phyloP scores from a whole-genome alignment of 75 land plant species.

The Cunninghamia lanceolata region DNA sequence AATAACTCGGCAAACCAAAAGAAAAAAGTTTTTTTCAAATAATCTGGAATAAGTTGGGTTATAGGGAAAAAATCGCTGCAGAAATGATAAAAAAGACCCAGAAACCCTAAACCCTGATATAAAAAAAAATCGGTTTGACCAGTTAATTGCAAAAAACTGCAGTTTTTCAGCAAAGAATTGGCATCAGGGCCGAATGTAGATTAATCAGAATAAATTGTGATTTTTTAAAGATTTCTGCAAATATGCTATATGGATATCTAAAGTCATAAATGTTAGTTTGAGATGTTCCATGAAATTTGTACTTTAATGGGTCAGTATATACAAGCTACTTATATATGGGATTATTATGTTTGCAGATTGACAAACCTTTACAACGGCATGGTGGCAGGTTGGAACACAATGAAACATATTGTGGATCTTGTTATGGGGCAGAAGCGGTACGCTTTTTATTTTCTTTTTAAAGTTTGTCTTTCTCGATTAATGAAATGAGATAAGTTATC shows the following conservation, averaged over 20 bases:
- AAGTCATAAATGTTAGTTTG: not conserved
- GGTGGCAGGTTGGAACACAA: slow-evolving; percentile 66
- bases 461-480: not conserved
- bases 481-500: not conserved
- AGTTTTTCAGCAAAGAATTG: no score
- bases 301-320: not conserved
- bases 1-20: not conserved
- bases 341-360: slow-evolving; percentile 28
- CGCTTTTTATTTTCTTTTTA: not conserved
- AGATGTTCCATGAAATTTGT: not conserved
- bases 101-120: no score
- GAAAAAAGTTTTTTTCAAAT: no score
- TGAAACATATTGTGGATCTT: slow-evolving; percentile 68
- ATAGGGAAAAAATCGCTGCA: no score
- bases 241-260: not conserved
- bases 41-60: no score
- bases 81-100: no score
- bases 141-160: no score
- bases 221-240: no score
- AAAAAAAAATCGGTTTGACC: no score
- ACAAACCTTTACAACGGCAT: slow-evolving; percentile 59
- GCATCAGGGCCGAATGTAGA: no score
- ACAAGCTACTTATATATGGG: not conserved
- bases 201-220: no score
- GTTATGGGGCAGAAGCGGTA: slow-evolving; percentile 64